Evolutionary conservation across 805 yeast genomes (phyloP), one percentile per base, ranked within the genome.

Genomic region (Hermanozyma aechmeae): DNA sequence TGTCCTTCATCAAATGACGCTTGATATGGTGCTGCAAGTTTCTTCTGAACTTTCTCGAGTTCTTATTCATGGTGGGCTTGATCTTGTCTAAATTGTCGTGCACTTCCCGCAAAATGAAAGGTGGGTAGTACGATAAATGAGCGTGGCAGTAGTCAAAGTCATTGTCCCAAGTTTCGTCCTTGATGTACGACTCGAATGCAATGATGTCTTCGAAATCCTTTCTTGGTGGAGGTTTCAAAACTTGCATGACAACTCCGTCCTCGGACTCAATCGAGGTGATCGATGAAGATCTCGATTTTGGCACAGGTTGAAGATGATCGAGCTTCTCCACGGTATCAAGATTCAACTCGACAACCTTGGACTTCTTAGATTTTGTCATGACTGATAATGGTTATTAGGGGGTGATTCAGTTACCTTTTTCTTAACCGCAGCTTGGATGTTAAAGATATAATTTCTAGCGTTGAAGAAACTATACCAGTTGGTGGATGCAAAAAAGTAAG

Each of bases 81-180:
- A 79, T 71, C 48, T 76, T 78, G 30, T 79, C 86, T 34, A 76
- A 73, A 45, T 79, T 75, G 33, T 76, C 72, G 39, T 76, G 82
- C 36, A 76, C 69, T 33, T 74, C 79, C 38, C 70, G 68, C 50
- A 78, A 40, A 27, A 80, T 71, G 48, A 80, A 80, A 28, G 89
- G 89, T 13, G 92, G 92, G 45, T 73, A 65, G 53, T 80, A 80
- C 28, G 61, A 63, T 35, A 79, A 58, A 37, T 71, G 76, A 21
- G 82, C 81, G 46, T 78, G 80, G 40, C 76, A 58, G 43, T 75
- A 69, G 47, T 75, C 82, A 41, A 70, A 76, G 35, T 80, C 87
- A 37, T 79, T 76, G 51, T 79, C 87, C 69, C 82, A 78, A 3
- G 80, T 72, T 46, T 79, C 87, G 48, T 76, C 82, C 45, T 75